Evolutionary conservation across 139 green algal genomes (phyloP).

Genomic region (Chlorella sorokiniana): DNA sequence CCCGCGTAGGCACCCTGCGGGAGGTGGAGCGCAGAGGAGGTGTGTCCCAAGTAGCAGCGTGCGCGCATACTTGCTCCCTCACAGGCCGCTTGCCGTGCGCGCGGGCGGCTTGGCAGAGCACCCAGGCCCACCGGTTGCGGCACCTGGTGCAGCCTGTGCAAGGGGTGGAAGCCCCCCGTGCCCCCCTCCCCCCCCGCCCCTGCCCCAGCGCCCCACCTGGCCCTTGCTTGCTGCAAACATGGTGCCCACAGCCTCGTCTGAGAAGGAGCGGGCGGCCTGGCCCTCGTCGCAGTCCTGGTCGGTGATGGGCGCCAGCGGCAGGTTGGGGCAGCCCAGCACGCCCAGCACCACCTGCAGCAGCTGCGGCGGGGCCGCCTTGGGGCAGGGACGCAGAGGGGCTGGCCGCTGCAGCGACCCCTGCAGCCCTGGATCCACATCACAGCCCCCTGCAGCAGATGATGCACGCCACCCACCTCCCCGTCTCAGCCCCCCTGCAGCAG

Average conservation of each 20-base stretch:
- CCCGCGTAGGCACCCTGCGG: constrained; percentile 62
- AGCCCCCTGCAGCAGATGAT: neutral
- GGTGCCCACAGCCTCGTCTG: constrained; percentile 59
- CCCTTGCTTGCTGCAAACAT: constrained; percentile 79
- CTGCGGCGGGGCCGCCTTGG: too few relatives aligned
- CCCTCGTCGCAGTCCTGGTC: constrained; percentile 62
- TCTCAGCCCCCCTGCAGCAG: neutral
- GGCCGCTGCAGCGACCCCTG: neutral
- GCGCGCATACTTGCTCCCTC: too few relatives aligned
- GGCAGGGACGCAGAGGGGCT: neutral
- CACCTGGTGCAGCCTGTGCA: too few relatives aligned
- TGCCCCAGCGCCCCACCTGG: neutral
- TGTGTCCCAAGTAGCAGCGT: too few relatives aligned
- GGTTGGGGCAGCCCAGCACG: constrained; percentile 95
- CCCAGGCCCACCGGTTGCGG: too few relatives aligned
- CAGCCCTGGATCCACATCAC: neutral
- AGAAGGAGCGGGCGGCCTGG: constrained; percentile 36
- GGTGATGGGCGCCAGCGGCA: constrained; percentile 70
- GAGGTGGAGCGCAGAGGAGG: too few relatives aligned
- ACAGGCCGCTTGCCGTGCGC: too few relatives aligned
- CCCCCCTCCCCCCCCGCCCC: neutral
- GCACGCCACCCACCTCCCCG: neutral
- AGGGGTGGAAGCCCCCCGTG: neutral
- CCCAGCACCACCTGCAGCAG: constrained; percentile 74
- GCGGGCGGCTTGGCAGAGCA: too few relatives aligned